A percentile compares a stretch with the other conserved stretches of the same genome.
Conservation (phyloP, 2,329 filamentous ascomycete genomes). For the Neofusicoccum cordaticola region DNA sequence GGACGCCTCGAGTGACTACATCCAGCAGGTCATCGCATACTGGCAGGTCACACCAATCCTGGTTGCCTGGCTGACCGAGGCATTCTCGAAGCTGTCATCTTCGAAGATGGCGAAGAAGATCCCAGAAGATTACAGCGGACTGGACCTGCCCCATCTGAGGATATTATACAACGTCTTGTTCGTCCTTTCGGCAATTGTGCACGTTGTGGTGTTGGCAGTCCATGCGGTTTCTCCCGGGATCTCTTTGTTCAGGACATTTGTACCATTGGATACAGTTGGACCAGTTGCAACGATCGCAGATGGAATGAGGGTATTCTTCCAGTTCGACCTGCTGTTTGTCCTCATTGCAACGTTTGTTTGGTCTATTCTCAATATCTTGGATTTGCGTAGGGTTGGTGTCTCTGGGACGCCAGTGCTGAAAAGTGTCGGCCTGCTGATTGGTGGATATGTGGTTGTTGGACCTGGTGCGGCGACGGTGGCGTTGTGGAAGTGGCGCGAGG, state of each 20-base stretch:
- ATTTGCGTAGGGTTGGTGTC: neutral
- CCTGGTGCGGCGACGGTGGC: neutral
- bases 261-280: neutral
- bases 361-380: neutral
- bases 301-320: neutral
- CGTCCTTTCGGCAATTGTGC: neutral
- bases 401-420: neutral
- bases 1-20: neutral
- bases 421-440: neutral
- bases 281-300: neutral
- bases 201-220: neutral
- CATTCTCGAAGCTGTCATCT: neutral
- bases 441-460: neutral
- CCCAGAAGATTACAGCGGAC: neutral
- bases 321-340: neutral
- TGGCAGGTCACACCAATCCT: neutral
- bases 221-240: neutral
- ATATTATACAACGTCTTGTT: neutral
- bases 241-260: neutral
- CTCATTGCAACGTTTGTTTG: neutral
- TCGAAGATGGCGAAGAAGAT: neutral
- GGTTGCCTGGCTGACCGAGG: neutral
- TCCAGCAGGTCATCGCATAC: neutral
- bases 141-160: neutral
- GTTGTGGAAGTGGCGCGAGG: slow-evolving; percentile 8